Evolutionary conservation across 2,329 filamentous ascomycete genomes (phyloP).

Genomic region (Xylariales sp.): DNA sequence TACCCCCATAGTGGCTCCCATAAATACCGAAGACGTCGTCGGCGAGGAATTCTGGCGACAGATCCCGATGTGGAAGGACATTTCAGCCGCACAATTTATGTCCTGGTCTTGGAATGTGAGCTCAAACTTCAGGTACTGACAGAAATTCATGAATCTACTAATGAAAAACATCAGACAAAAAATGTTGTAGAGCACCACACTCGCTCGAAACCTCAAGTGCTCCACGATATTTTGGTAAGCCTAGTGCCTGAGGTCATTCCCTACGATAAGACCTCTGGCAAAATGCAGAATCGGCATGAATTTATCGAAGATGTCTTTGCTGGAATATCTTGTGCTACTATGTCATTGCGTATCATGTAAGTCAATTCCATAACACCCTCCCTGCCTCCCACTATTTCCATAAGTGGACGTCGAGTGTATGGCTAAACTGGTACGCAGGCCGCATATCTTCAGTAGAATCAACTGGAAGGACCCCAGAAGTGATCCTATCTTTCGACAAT

Average conservation of each 20-base stretch:
- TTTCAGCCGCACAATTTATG: slow-evolving; percentile 43
- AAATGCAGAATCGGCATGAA: slow-evolving; percentile 41
- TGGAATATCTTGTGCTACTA: slow-evolving; percentile 50
- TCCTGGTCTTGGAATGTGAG: slow-evolving; percentile 50
- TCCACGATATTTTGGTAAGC: slow-evolving; percentile 43
- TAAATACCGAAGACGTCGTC: neutral
- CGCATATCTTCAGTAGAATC: slow-evolving; percentile 54
- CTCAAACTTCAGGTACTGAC: too few species aligned
- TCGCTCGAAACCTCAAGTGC: slow-evolving; percentile 29
- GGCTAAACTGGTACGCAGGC: too few species aligned
- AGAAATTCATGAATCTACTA: too few species aligned
- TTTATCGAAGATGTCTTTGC: slow-evolving; percentile 50
- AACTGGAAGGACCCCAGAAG: slow-evolving; percentile 55
- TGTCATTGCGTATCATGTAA: slow-evolving; percentile 55
- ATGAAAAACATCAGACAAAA: slow-evolving; percentile 28
- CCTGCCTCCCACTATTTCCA: neutral
- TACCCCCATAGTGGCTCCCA: neutral
- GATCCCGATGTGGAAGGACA: slow-evolving; percentile 43
- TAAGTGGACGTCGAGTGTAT: too few species aligned
- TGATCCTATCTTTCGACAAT: slow-evolving; percentile 58
- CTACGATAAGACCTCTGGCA: slow-evolving; percentile 17
- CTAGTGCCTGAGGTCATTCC: slow-evolving; percentile 48
- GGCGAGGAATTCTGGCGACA: slow-evolving; percentile 45
- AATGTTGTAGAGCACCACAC: slow-evolving; percentile 41
- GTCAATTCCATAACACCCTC: slow-evolving; percentile 6